phyloP scores from a whole-genome alignment of 1,139 yeast species.

The Pichia sp. region DNA sequence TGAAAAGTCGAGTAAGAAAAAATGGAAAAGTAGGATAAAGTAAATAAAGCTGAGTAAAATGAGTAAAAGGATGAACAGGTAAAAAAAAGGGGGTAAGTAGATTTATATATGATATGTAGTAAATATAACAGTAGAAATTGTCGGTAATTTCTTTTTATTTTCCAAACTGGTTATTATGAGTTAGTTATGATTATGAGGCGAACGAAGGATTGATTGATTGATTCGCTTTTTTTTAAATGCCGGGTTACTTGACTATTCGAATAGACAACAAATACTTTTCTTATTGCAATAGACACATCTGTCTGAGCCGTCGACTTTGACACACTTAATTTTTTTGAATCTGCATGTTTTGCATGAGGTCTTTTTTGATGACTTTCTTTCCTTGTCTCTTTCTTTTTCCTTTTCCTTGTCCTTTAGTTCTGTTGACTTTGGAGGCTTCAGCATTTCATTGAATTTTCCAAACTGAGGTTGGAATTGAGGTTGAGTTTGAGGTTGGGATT shows the following conservation, averaged over 20 bases:
- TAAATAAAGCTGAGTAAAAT: not conserved
- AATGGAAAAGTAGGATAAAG: not conserved
- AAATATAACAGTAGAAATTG: not conserved
- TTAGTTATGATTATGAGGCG: not conserved
- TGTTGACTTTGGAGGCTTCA: not conserved
- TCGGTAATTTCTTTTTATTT: not conserved
- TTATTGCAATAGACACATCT: slow-evolving; percentile 28
- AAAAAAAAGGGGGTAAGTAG: not conserved
- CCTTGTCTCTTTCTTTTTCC: not conserved
- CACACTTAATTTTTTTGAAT: slow-evolving; percentile 32
- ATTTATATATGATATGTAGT: not conserved
- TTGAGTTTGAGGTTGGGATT: not conserved
- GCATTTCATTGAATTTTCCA: not conserved
- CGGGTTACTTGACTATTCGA: slow-evolving; percentile 4
- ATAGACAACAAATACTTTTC: slow-evolving; percentile 20
- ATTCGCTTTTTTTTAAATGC: not conserved
- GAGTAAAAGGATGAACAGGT: not conserved
- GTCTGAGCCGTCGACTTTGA: slow-evolving; percentile 25
- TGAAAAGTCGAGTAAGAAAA: not conserved
- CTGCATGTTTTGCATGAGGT: slow-evolving; percentile 32
- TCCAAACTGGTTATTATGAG: not conserved
- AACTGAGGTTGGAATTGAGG: not conserved
- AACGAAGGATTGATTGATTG: not conserved
- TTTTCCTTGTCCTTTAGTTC: not conserved
- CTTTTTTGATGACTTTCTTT: slow-evolving; percentile 25